Evolutionary conservation across 192 early-diverging fungal species (phyloP), one percentile per base, ranked within the genome.

Genomic region (Gaertneriomyces sp.): DNA sequence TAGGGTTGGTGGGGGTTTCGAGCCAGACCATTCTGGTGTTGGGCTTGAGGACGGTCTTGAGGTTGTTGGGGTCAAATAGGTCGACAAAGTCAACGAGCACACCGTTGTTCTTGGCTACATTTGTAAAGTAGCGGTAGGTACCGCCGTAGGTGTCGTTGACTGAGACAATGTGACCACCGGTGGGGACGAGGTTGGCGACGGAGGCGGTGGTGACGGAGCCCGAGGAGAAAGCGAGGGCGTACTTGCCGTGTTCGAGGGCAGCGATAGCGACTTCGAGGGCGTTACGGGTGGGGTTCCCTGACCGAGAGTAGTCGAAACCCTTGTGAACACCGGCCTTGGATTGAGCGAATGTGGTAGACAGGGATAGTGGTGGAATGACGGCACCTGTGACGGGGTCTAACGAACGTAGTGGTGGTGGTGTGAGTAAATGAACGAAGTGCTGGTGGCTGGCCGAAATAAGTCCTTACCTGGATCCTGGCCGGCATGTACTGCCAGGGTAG

Each of bases 291-390:
- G 96, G 96, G 78, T 98, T 98, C n/a, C 94, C 93, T 14, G 89
- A 90, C 52, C 96, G 90, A 45, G 93, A 91, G 76, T 98, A 98
- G 79, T 98, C 96, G 74, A 88, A 98, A 75, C 79, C 82, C 71
- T 87, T 86, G 79, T 93, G 91, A 58, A 91, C 88, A 64, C 95
- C 95, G n/a, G 95, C 93, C 20, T 87, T 81, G 40, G 79, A 76
- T 81, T 99, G 96, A 76, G 90, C 90, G 76, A 95, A 99, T 9
- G 96, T 99, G 41, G 96, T 99, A 7, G 95, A 96, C 55, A 99
- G 85, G 17, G 89, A 92, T 42, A 99, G 80, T 11, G 96, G 82
- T 45, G 96, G 96, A 63, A 99, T 96, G 11, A 99, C 96, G n/a
- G 96, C 96, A 45, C 95, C 94, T 12, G 94, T 97, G 61, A 85